These are phyloP conservation scores for Talaromyces islandicus DNA, from an alignment of 2,329 filamentous ascomycete species.

Conservation along the genomic window DNA sequence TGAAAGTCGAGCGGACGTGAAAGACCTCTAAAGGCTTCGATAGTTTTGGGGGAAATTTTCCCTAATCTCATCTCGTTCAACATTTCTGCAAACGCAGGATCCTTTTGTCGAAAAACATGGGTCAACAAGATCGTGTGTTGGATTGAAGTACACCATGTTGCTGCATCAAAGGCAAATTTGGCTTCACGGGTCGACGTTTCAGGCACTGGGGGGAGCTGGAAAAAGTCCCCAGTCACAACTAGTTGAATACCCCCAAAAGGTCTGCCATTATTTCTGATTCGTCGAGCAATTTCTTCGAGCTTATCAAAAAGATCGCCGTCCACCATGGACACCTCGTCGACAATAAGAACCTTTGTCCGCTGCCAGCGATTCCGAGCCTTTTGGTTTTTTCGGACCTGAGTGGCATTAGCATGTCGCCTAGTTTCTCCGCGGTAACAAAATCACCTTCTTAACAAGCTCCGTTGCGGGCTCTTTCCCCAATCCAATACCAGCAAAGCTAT, in stretches of 20 bases:
- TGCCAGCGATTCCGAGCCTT: constrained; percentile 89
- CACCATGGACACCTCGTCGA: constrained; percentile 98
- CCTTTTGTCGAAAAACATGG: constrained; percentile 92
- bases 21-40: constrained; percentile 68
- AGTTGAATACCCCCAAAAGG: constrained; percentile 96
- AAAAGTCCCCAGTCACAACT: constrained; percentile 94
- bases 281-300: constrained; percentile 77
- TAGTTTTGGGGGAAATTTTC: constrained; percentile 67
- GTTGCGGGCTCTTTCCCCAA: constrained; percentile 82
- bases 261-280: constrained; percentile 80
- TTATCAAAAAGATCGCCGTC: constrained; percentile 97
- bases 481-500: constrained; percentile 94
- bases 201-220: constrained; percentile 90
- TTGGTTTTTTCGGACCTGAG: constrained; percentile 67
- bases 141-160: constrained; percentile 86
- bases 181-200: constrained; percentile 61
- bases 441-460: constrained; percentile 70
- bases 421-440: background rate
- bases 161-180: constrained; percentile 90
- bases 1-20: constrained; percentile 65
- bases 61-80: constrained; percentile 96
- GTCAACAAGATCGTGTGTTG: constrained; percentile 93
- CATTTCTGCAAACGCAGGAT: constrained; percentile 85
- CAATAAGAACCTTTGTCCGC: constrained; percentile 75
- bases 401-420: constrained; percentile 12